Evolutionary conservation across 345 rosid genomes (phyloP).

Genomic region (Psidium guajava): DNA sequence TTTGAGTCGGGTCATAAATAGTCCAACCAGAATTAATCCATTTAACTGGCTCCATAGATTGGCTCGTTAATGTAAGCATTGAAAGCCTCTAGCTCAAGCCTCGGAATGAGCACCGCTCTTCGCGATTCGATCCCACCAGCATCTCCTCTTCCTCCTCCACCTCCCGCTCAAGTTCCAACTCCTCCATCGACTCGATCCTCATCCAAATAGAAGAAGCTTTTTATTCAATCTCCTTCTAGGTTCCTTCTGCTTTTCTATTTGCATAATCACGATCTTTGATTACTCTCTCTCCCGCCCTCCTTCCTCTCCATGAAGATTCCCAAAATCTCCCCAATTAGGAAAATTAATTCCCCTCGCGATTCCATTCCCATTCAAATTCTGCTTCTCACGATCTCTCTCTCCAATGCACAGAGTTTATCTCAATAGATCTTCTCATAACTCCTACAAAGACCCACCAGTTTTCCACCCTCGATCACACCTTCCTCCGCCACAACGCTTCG

Average conservation of each 20-base stretch:
- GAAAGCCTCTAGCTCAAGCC: too few relatives aligned
- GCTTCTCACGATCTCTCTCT: background rate
- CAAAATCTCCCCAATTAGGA: background rate
- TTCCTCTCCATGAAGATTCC: background rate
- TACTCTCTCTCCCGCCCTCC: background rate
- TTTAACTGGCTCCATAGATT: too few relatives aligned
- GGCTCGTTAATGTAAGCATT: too few relatives aligned
- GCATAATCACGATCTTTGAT: background rate
- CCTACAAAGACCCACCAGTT: background rate
- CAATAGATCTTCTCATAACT: background rate
- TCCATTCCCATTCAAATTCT: background rate
- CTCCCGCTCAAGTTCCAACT: too few relatives aligned
- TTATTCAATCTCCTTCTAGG: too few relatives aligned
- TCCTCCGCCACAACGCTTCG: conserved; percentile 8
- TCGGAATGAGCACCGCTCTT: too few relatives aligned
- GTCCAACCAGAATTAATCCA: too few relatives aligned
- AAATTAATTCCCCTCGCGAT: background rate
- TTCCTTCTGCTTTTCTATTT: background rate
- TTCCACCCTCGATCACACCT: background rate
- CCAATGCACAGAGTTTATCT: background rate
- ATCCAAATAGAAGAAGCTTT: too few relatives aligned
- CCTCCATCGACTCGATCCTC: too few relatives aligned
- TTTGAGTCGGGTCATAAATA: too few relatives aligned
- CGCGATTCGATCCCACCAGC: too few relatives aligned
- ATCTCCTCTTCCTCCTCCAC: too few relatives aligned